phyloP scores from a whole-genome alignment of 139 green algal species.

The Picochlorum sp. region DNA sequence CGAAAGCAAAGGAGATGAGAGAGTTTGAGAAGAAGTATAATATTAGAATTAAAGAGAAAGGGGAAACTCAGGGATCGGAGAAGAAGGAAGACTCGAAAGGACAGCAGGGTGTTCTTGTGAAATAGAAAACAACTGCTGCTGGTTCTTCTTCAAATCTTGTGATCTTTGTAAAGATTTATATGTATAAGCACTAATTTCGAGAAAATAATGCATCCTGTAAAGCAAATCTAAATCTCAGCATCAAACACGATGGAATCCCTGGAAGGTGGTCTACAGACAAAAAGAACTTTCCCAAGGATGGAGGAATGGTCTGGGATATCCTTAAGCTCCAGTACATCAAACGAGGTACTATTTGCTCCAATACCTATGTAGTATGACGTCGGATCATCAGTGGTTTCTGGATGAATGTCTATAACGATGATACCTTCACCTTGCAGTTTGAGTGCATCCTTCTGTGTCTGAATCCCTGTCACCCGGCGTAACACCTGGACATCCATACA shows the following conservation, averaged over 20 bases:
- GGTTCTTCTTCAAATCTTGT: neutral
- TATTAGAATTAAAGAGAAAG: constrained; percentile 54
- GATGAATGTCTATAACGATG: constrained; percentile 42
- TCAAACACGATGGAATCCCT: constrained; percentile 5
- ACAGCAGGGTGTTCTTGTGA: constrained; percentile 11
- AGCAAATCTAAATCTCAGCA: constrained; percentile 12
- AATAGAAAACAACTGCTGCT: neutral
- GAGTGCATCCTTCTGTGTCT: constrained; percentile 47
- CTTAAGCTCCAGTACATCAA: constrained; percentile 31
- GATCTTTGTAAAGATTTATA: neutral
- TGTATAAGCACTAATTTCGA: neutral
- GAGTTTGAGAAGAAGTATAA: constrained; percentile 82
- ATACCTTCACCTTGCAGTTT: constrained; percentile 41
- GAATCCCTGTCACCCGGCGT: constrained; percentile 21
- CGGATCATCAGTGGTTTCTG: neutral
- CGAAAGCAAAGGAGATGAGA: constrained; percentile 68
- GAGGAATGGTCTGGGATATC: neutral
- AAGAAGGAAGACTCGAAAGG: neutral
- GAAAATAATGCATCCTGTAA: constrained; percentile 13
- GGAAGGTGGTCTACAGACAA: constrained; percentile 47
- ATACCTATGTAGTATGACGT: too few species aligned
- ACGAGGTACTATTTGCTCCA: neutral
- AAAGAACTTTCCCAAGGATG: constrained; percentile 41
- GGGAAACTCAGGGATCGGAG: constrained; percentile 1
- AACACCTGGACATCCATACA: constrained; percentile 36